Percentiles rank a stretch among this genome's conserved stretches.
Evolutionary conservation across 495 filamentous ascomycete genomes (phyloP).

Genomic region (Trichoderma erinaceum): DNA sequence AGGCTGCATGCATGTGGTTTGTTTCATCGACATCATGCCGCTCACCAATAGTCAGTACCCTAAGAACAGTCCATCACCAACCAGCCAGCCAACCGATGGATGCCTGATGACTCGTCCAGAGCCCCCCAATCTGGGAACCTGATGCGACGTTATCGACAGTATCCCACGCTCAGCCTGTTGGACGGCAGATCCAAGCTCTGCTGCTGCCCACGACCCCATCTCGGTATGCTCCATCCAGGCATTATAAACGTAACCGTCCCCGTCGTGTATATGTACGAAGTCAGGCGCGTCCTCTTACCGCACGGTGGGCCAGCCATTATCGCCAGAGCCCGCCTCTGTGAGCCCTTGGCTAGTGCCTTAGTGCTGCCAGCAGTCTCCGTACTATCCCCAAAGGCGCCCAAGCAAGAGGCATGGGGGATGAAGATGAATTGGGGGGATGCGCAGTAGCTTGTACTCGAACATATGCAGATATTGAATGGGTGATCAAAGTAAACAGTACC

Average conservation of each 20-base stretch:
- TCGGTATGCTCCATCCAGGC: too few species aligned
- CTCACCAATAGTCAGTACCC: not conserved
- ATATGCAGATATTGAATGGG: too few species aligned
- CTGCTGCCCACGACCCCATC: too few species aligned
- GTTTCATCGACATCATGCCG: not conserved
- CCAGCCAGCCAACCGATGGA: too few species aligned
- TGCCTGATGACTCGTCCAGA: too few species aligned
- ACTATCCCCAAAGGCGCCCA: conserved; percentile 4
- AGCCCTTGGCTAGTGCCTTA: conserved; percentile 3
- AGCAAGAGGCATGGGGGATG: not conserved
- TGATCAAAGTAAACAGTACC: too few species aligned
- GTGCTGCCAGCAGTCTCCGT: not conserved
- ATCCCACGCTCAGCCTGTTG: too few species aligned
- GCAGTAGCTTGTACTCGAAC: too few species aligned
- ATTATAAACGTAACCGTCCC: not conserved
- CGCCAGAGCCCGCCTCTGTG: conserved; percentile 2
- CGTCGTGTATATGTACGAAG: not conserved
- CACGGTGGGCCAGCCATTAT: not conserved
- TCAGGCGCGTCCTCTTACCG: conserved; percentile 1
- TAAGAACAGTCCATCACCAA: not conserved
- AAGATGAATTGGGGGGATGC: too few species aligned
- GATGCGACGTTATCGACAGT: too few species aligned
- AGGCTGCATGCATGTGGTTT: not conserved
- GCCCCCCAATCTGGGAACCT: too few species aligned
- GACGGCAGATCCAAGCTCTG: too few species aligned